Base-by-base conservation (phyloP, 495 filamentous ascomycete species). In the Penicillium egyptiacum region DNA sequence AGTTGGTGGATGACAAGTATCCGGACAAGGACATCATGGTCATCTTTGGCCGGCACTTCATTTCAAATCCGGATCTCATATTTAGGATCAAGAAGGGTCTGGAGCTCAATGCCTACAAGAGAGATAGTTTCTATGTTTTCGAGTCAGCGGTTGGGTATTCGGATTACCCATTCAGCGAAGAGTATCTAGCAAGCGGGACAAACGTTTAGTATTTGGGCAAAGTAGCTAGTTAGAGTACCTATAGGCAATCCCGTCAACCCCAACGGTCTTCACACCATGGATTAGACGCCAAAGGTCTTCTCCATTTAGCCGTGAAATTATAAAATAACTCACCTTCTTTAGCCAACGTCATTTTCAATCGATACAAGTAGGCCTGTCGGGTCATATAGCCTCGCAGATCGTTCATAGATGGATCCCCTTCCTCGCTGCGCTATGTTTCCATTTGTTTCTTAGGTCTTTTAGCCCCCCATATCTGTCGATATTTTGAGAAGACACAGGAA, bases 1-100 rank as follows among this genome's bases (percentile, higher is more conserved):
- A 45, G 51, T 77, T 6, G 76, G 33, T 82, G 19, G 79, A 85
- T 50, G 66, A 80, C 44, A 59, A 79, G 30, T 81, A 80, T 62
- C 65, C 67, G 40, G 73, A 76, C 25, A 72, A 72, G 55, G 70
- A 86, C 25, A 68, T 86, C 40, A 64, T 73, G 2, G 66, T 80
- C 12, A 75, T 78, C 0, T 89, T 85, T 67, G 86, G 86, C 22
- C 61, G 83, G 22, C 76, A 75, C 49, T 91, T 85, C 59, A 83
- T 90, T 56, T 75, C 83, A 44, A 90, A 79, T 39, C 88, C 87
- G 2, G 88, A 90, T 65, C 64, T 90, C 41, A 71, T 78, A 5
- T 87, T 79, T 51, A 70, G 84, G 51, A 57, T 89, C 8, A 63
- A 70, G 60, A 66, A 85, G 35, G 82, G 78, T 2, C 31, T 62